Evolutionary conservation across 805 yeast species (phyloP), one percentile per base, ranked within the genome.

Genomic region (Metschnikowia continentalis): DNA sequence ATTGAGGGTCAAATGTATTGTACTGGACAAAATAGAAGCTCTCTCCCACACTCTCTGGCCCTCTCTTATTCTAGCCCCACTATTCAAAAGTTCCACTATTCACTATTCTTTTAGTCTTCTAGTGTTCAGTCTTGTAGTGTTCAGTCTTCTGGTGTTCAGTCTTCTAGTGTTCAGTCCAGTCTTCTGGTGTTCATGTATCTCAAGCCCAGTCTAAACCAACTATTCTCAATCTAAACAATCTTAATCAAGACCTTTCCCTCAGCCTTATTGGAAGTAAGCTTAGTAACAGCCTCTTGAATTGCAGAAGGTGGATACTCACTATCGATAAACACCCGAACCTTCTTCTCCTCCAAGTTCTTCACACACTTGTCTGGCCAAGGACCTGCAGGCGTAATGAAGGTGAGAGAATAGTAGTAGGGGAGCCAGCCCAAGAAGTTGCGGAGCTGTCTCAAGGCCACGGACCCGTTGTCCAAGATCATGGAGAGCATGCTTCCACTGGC

Each of bases 171-270:
- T 22, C 23, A 20, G 22, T 20, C 22, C 6, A 22, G 23, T 6
- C 22, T 20, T 20, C 6, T 22, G 1, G 23, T 22, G 23, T 22
- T 22, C 23, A 22, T 1, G 23, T 4, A 22, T 22, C 7, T 22
- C 23, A 22, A 22, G 5, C 23, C 23, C 23, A 22, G 6, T 22
- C 23, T 22, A 5, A 22, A 22, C 23, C 23, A 22, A 1, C 26
- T 23, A 6, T 23, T 23, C 23, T 22, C 26, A 23, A 3, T 23
- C 39, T 36, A 55, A 7, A 33, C 58, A 46, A 71, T 58, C 48
- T 63, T 59, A 32, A 81, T 49, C n/a, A 89, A 78, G 45, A 86
- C 70, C 64, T 88, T 89, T 35, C 96, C 96, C 50, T 76, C 79
- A 6, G 84, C 82, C 44, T 63, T 69, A 50, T 80, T 77, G 32